phyloP scores from a whole-genome alignment of 139 green algal genomes.

The Chlorella vulgaris region DNA sequence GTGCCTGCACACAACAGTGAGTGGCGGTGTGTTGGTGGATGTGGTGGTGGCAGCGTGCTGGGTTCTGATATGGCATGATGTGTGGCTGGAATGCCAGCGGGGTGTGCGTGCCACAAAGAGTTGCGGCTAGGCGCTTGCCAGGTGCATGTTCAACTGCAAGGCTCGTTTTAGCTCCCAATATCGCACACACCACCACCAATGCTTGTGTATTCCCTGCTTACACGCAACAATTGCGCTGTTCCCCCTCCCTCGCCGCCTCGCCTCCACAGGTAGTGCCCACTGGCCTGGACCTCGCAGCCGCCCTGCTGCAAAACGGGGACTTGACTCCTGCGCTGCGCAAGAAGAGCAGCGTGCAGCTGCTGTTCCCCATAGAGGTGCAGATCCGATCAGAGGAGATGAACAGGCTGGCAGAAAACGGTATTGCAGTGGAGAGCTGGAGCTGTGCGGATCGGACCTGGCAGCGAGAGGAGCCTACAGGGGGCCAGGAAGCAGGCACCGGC shows the following conservation, averaged over 20 bases:
- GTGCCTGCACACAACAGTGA: constrained; percentile 80
- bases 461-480: not conserved
- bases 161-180: not conserved
- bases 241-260: not conserved
- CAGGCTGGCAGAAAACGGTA: constrained; percentile 72
- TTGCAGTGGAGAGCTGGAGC: constrained; percentile 57
- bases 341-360: not conserved
- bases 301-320: not conserved
- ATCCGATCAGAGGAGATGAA: constrained; percentile 73
- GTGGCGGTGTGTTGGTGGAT: not conserved
- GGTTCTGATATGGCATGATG: not conserved
- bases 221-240: not conserved
- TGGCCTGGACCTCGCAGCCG: constrained; percentile 19
- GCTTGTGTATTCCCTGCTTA: not conserved
- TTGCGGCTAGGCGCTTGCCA: no score
- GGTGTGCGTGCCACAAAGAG: not conserved
- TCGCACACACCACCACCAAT: not conserved
- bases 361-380: constrained; percentile 74
- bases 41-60: not conserved
- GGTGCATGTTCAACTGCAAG: not conserved
- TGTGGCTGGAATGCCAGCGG: not conserved
- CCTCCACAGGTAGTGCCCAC: constrained; percentile 41
- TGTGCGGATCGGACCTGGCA: constrained; percentile 7
- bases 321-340: not conserved
- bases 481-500: not conserved